Evolutionary conservation across 305 asterid genomes (phyloP).

Genomic region (Stenogyne calaminthoides): DNA sequence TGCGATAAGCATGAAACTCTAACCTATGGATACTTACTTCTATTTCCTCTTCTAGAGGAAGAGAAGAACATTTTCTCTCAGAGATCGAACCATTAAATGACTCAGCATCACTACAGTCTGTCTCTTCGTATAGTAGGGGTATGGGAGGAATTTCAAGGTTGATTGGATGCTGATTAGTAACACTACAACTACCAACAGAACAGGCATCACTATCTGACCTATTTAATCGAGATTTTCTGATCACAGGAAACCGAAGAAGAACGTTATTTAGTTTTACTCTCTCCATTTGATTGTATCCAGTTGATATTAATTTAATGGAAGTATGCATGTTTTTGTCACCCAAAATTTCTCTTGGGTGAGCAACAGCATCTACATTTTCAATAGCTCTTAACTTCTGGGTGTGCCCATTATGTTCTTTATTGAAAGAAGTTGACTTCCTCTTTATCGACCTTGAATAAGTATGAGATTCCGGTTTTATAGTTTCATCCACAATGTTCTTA

Average conservation of each 20-base stretch:
- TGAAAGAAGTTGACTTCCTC: constrained; percentile 51
- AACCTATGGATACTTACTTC: constrained; percentile 54
- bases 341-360: constrained; percentile 53
- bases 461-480: constrained; percentile 39
- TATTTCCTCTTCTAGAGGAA: constrained; percentile 55
- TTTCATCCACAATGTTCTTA: constrained; percentile 24
- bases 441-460: constrained; percentile 53
- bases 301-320: constrained; percentile 46
- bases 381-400: constrained; percentile 47
- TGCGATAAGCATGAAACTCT: constrained; percentile 72
- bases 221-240: constrained; percentile 36
- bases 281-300: constrained; percentile 48
- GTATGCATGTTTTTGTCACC: constrained; percentile 57
- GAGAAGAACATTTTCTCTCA: constrained; percentile 46
- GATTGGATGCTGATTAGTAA: constrained; percentile 32
- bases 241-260: constrained; percentile 33
- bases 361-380: constrained; percentile 73
- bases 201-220: constrained; percentile 49
- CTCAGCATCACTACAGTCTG: constrained; percentile 73
- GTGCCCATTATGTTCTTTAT: constrained; percentile 45
- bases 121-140: constrained; percentile 37
- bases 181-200: constrained; percentile 75
- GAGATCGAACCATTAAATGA: constrained; percentile 48
- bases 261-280: constrained; percentile 35
- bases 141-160: constrained; percentile 34